Percentiles rank a stretch among this genome's conserved stretches.
Evolutionary conservation across 345 rosid genomes (phyloP).

Genomic region (Gossypium thurberi): DNA sequence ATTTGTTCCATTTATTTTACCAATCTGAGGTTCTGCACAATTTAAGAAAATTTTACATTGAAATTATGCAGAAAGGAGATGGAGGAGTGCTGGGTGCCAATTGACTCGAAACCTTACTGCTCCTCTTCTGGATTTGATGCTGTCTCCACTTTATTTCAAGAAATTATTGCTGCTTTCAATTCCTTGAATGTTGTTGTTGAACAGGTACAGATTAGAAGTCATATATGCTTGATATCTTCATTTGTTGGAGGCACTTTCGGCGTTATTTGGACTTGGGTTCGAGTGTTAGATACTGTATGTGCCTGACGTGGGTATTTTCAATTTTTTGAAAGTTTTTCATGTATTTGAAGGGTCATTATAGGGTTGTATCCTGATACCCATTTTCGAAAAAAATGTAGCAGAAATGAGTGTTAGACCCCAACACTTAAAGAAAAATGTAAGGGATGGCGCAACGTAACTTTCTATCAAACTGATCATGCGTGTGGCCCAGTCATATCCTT

Average conservation of each 20-base stretch:
- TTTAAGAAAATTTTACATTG: background rate
- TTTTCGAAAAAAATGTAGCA: no score
- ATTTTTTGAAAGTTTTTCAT: no score
- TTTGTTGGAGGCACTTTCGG: background rate
- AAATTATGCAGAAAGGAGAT: slow-evolving; percentile 58
- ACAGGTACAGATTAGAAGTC: slow-evolving; percentile 43
- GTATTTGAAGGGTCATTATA: no score
- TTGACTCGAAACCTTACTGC: slow-evolving; percentile 71
- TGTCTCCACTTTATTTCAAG: slow-evolving; percentile 55
- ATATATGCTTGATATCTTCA: no score
- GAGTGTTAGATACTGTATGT: no score
- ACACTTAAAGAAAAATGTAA: no score
- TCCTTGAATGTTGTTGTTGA: slow-evolving; percentile 71
- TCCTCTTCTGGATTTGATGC: slow-evolving; percentile 68
- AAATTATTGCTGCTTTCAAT: slow-evolving; percentile 46
- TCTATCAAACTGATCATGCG: background rate
- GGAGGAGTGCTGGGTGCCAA: slow-evolving; percentile 65
- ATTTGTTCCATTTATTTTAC: background rate
- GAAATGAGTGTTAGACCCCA: no score
- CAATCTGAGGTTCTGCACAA: background rate
- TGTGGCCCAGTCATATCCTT: background rate
- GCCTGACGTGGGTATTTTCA: no score
- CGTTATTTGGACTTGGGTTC: no score
- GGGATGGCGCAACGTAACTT: background rate
- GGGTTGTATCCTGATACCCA: no score